Evolutionary conservation across 169 alveolate genomes (phyloP).

Genomic region (Plasmodium chabaudi): DNA sequence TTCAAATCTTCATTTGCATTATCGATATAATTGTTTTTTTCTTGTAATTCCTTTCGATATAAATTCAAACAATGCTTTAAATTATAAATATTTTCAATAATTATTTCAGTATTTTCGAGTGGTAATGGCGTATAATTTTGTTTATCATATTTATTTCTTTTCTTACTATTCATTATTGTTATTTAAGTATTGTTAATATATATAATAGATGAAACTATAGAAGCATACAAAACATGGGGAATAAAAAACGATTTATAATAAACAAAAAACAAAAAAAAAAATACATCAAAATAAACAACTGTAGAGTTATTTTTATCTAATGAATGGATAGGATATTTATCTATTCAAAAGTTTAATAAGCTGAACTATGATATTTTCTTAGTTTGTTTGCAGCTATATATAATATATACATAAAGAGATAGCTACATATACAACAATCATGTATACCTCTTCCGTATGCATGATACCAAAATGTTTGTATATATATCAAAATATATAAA

Average conservation of each 20-base stretch:
- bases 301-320: too few relatives aligned
- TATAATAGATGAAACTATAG: not conserved
- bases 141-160: conserved; percentile 46
- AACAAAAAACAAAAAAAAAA: not conserved
- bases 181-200: not conserved
- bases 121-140: conserved; percentile 50
- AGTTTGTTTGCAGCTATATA: too few relatives aligned
- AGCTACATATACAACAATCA: too few relatives aligned
- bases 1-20: conserved; percentile 8
- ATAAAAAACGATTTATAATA: not conserved
- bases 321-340: too few relatives aligned
- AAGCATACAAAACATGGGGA: not conserved
- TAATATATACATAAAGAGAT: too few relatives aligned
- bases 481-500: too few relatives aligned
- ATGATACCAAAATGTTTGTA: too few relatives aligned
- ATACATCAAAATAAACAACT: too few relatives aligned
- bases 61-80: conserved; percentile 34
- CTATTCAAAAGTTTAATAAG: too few relatives aligned
- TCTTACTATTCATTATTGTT: conserved; percentile 45
- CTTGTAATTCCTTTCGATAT: conserved; percentile 60
- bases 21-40: conserved; percentile 42
- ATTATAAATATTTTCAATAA: conserved; percentile 48
- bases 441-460: too few relatives aligned
- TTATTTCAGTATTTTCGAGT: conserved; percentile 53
- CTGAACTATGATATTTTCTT: too few relatives aligned